Percentiles rank a stretch among this genome's conserved stretches.
These are phyloP conservation scores for Fagus sylvatica DNA, from an alignment of 306 rosid species.

Conservation along the genomic window DNA sequence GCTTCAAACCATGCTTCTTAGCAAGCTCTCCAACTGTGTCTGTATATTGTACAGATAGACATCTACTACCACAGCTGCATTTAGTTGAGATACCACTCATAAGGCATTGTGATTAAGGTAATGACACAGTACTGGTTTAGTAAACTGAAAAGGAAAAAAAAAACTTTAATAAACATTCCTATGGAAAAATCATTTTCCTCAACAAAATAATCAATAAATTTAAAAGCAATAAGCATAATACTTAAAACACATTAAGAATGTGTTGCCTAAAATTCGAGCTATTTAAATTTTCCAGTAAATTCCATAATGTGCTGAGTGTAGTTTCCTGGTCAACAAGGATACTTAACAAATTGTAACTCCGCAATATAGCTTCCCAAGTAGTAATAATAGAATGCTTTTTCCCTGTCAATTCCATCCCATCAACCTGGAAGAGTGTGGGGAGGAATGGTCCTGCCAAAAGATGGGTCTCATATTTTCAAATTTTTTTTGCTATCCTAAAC, in stretches of 20 bases:
- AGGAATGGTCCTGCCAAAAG: too few relatives aligned
- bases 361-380: neutral
- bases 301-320: neutral
- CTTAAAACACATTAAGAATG: neutral
- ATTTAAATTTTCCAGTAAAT: neutral
- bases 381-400: neutral
- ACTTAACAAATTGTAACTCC: neutral
- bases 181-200: too few relatives aligned
- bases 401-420: neutral
- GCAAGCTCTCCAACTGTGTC: slow-evolving; percentile 88
- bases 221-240: too few relatives aligned
- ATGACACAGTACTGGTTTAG: neutral
- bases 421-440: neutral
- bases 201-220: too few relatives aligned
- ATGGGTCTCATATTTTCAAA: too few relatives aligned
- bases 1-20: slow-evolving; percentile 79
- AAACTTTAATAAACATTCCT: too few relatives aligned
- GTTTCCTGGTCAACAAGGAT: neutral
- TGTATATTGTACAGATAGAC: slow-evolving; percentile 75
- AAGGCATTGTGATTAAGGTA: neutral
- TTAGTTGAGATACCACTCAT: slow-evolving; percentile 8
- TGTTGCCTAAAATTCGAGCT: neutral
- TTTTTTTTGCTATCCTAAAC: neutral
- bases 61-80: slow-evolving; percentile 84
- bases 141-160: neutral